A percentile compares a stretch with the other conserved stretches of the same genome.
Conservation (phyloP, 805 yeast species). For the Candida cerambycidarum region DNA sequence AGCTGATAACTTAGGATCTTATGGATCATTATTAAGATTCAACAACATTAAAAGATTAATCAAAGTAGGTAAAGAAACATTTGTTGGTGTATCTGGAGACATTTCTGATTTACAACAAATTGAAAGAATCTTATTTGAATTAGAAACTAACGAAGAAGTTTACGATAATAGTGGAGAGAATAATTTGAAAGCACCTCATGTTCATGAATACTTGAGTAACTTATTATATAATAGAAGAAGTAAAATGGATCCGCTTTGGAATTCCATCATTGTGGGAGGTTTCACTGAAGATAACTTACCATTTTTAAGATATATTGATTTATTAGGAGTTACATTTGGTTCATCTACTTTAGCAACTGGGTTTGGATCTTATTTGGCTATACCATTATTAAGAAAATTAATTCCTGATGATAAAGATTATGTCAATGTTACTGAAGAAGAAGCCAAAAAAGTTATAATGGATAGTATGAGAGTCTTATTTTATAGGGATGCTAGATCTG, state of each 20-base stretch:
- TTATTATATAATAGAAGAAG: slow-evolving; percentile 85
- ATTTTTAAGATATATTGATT: slow-evolving; percentile 81
- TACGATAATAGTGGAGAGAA: slow-evolving; percentile 70
- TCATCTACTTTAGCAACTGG: slow-evolving; percentile 94
- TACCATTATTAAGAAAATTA: slow-evolving; percentile 84
- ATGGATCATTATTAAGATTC: slow-evolving; percentile 89
- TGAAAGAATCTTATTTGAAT: slow-evolving; percentile 69
- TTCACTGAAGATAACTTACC: slow-evolving; percentile 63
- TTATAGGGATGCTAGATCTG: slow-evolving; percentile 94
- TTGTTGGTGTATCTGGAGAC: slow-evolving; percentile 94
- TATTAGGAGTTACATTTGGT: slow-evolving; percentile 86
- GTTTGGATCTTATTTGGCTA: slow-evolving; percentile 91
- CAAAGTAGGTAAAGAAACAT: slow-evolving; percentile 79
- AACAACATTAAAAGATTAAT: slow-evolving; percentile 81
- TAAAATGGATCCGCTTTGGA: slow-evolving; percentile 96
- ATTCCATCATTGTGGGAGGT: slow-evolving; percentile 90
- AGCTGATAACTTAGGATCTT: slow-evolving; percentile 89
- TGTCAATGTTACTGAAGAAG: slow-evolving; percentile 62
- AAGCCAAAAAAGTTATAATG: slow-evolving; percentile 73
- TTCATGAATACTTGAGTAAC: slow-evolving; percentile 82
- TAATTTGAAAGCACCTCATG: slow-evolving; percentile 75
- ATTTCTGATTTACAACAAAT: slow-evolving; percentile 89
- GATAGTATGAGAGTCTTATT: slow-evolving; percentile 92
- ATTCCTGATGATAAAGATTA: slow-evolving; percentile 80
- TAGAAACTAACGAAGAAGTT: slow-evolving; percentile 68